Base-by-base conservation (phyloP, 1,284 basidiomycete genomes). In the Tilletia indica region DNA sequence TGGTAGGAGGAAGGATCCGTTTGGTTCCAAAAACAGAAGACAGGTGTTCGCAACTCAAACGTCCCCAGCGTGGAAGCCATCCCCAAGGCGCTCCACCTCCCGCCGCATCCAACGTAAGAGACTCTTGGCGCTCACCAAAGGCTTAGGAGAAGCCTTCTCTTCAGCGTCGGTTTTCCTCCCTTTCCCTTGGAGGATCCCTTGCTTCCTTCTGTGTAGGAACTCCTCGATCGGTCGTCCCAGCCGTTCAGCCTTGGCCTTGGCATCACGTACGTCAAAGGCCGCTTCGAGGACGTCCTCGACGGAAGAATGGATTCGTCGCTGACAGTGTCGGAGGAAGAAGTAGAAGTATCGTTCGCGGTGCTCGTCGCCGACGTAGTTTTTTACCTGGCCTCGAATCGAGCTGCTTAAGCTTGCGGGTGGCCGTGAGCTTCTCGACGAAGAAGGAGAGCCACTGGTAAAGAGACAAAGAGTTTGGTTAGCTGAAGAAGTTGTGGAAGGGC, bases 341-440 rank as follows among this genome's bases (percentile, higher is more conserved):
- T 64, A 64, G 14, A 38, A 64, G 61, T 42, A 64, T 38, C 61
- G 61, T 42, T 64, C 61, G 8, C 61, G 61, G 5, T 64, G 61
- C 36, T 64, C 61, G 12, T 64, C 36, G 61, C 61, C 61, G 61
- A 16, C 34, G 36, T 64, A 64, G 19, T 34, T 42, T 42, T n/a
- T 38, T 42, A 36, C 38, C 61, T 2, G 16, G 31, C 36, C 39
- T 42, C 4, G 21, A 4, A 5, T 38, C 12, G 16, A 34, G 61
- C 34, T 21, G 34, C 61, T 39, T 11, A 34, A 64, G 61, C 38
- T 64, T 64, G 36, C 38, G 61, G 12, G 61, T 64, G 12, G 31
- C 38, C 5, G 38, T 64, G 34, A 64, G 61, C 61, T 64, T 64
- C 5, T 64, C 61, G 61, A 64, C 36, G 61, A 64, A 64, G 61